These are phyloP conservation scores for Xylaria cubensis DNA, from an alignment of 495 filamentous ascomycete species.

Conservation along the genomic window DNA sequence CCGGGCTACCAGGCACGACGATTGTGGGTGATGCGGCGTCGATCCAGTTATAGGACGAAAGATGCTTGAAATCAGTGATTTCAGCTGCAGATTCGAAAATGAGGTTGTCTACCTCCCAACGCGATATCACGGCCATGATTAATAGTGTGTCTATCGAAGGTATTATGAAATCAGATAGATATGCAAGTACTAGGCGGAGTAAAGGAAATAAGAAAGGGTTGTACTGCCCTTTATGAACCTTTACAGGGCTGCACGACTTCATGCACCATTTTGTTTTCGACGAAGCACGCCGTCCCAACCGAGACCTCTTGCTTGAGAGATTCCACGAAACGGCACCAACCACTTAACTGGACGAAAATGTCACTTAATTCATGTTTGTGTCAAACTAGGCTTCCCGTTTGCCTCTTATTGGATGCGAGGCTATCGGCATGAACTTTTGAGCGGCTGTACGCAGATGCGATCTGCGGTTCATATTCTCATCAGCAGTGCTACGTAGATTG, in stretches of 20 bases:
- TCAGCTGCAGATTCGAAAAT: constrained; percentile 28
- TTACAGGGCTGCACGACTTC: not conserved
- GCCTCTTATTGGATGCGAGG: not conserved
- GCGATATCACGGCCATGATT: constrained; percentile 33
- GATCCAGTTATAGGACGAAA: no score
- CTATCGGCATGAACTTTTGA: not conserved
- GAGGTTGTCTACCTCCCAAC: constrained; percentile 32
- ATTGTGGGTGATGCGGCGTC: no score
- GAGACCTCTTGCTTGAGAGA: not conserved
- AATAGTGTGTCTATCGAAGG: not conserved
- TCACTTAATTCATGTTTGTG: not conserved
- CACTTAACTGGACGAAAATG: not conserved
- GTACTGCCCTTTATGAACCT: not conserved
- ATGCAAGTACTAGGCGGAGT: not conserved
- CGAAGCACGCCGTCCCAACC: not conserved
- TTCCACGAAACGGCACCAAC: not conserved
- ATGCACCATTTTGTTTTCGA: not conserved
- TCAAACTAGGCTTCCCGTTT: not conserved
- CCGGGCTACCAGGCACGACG: no score
- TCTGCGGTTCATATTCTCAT: not conserved
- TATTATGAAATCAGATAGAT: not conserved
- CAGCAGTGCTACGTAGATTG: not conserved
- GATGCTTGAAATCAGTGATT: constrained; percentile 50
- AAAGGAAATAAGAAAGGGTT: not conserved
- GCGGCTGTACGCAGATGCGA: not conserved